Evolutionary conservation across 352 stramenopile genomes (phyloP).

Genomic region (Phytophthora sp.): DNA sequence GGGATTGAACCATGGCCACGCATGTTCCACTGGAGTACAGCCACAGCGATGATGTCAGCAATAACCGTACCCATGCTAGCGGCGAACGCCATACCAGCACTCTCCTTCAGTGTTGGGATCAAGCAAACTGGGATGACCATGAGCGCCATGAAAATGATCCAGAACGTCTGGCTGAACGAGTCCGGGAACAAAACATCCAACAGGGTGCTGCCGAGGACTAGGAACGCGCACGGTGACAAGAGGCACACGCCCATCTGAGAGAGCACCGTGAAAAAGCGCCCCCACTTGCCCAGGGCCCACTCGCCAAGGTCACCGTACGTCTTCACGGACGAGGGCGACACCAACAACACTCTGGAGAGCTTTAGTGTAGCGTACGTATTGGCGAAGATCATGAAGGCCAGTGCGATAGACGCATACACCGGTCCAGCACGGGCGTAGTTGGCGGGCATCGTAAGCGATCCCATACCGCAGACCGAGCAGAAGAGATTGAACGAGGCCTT

Average conservation of each 20-base stretch:
- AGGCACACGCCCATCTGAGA: conserved; percentile 52
- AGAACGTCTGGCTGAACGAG: conserved; percentile 42
- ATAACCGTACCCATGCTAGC: conserved; percentile 55
- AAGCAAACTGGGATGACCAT: conserved; percentile 48
- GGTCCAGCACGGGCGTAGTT: conserved; percentile 62
- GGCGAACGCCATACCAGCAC: conserved; percentile 48
- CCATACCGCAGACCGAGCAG: conserved; percentile 51
- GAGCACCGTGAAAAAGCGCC: conserved; percentile 48
- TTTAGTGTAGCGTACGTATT: conserved; percentile 63
- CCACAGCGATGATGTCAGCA: conserved; percentile 47
- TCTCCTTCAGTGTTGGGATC: conserved; percentile 59
- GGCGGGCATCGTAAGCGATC: conserved; percentile 57
- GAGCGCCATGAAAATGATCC: conserved; percentile 62
- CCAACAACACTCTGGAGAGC: conserved; percentile 52
- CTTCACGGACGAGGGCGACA: conserved; percentile 50
- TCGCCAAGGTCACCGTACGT: conserved; percentile 56
- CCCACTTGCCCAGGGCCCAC: conserved; percentile 39
- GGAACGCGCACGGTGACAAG: conserved; percentile 47
- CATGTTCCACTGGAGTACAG: conserved; percentile 54
- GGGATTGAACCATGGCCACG: conserved; percentile 44
- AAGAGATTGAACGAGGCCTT: conserved; percentile 59
- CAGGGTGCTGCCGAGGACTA: conserved; percentile 52
- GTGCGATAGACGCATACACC: conserved; percentile 40
- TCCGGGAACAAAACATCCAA: conserved; percentile 54
- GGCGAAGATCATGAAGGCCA: conserved; percentile 61